phyloP scores from a whole-genome alignment of 345 rosid genomes.

The Rhodamnia argentea region DNA sequence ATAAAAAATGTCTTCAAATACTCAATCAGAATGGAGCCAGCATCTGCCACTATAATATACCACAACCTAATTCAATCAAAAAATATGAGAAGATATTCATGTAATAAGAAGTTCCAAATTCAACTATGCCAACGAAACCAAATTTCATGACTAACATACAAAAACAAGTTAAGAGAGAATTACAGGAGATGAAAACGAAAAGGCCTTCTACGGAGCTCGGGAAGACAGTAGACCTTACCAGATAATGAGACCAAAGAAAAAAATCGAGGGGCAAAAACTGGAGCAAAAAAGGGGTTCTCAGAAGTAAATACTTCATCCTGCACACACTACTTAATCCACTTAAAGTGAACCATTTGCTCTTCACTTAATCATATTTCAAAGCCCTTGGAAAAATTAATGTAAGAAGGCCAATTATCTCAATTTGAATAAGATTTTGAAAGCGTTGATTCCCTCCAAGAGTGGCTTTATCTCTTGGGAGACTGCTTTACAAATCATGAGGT shows the following conservation, averaged over 20 bases:
- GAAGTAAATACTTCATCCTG: neutral
- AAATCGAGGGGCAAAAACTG: neutral
- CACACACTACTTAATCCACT: neutral
- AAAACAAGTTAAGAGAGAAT: neutral
- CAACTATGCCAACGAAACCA: neutral
- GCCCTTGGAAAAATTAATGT: neutral
- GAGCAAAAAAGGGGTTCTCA: neutral
- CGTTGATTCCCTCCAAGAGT: neutral
- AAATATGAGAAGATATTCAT: neutral
- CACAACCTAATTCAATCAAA: neutral
- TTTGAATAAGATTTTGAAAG: neutral
- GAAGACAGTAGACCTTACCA: neutral
- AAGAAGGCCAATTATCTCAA: neutral
- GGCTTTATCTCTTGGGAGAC: neutral
- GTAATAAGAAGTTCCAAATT: neutral
- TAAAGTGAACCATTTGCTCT: neutral
- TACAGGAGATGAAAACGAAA: neutral
- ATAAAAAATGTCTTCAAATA: conserved; percentile 1
- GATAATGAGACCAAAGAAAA: neutral
- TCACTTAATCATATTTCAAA: neutral
- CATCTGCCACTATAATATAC: neutral
- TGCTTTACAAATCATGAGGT: neutral
- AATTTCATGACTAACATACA: neutral
- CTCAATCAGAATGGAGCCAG: neutral
- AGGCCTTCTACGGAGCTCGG: neutral